Conservation (phyloP, 257 asterid genomes). For the Solanum piurae region DNA sequence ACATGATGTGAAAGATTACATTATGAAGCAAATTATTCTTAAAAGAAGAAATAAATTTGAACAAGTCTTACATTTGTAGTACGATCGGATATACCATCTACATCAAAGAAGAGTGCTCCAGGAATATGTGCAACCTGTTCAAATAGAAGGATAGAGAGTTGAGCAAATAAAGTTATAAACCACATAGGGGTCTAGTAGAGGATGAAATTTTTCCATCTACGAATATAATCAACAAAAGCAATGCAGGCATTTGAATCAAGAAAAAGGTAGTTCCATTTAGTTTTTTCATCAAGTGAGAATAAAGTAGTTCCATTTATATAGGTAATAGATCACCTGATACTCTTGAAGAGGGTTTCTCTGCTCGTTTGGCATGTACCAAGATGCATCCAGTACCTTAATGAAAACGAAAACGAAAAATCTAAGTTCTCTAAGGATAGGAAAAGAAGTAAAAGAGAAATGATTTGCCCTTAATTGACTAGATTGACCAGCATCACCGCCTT, state of each 20-base stretch:
- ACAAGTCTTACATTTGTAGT: conserved; percentile 50
- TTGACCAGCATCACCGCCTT: not conserved
- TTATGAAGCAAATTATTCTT: not conserved
- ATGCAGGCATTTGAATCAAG: not conserved
- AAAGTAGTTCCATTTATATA: not conserved
- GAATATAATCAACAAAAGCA: not conserved
- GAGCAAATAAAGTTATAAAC: not conserved
- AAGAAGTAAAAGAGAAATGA: not conserved
- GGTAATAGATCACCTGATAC: conserved; percentile 54
- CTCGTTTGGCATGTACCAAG: conserved; percentile 99
- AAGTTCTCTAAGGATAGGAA: not conserved
- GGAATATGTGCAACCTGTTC: conserved; percentile 97
- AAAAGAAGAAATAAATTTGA: not conserved
- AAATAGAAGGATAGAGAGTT: not conserved
- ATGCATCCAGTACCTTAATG: conserved; percentile 85
- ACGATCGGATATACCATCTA: conserved; percentile 80
- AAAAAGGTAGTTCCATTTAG: not conserved
- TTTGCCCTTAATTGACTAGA: not conserved
- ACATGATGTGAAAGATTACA: not conserved
- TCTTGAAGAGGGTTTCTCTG: conserved; percentile 97
- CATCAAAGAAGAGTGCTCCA: conserved; percentile 90
- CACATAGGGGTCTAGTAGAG: too few relatives aligned
- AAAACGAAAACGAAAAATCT: not conserved
- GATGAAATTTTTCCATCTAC: not conserved
- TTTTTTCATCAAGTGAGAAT: not conserved